Conservation (phyloP, 352 stramenopile species). For the Globisporangium spiculum region DNA sequence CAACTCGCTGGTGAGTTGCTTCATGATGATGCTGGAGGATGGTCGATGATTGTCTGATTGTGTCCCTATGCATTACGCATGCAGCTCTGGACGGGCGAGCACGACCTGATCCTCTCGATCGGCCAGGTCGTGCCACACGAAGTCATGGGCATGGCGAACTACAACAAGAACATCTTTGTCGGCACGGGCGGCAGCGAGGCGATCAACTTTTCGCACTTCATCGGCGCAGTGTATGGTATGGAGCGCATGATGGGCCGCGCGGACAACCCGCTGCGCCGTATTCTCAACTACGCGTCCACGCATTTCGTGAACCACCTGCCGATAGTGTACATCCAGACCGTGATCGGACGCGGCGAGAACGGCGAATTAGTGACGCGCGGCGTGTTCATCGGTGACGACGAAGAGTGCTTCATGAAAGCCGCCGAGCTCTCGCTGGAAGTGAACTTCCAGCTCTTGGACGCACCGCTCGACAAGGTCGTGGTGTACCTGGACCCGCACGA, state of each 20-base stretch:
- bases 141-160: slow-evolving; percentile 99
- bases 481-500: slow-evolving; percentile 95
- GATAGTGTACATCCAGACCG: slow-evolving; percentile 95
- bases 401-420: slow-evolving; percentile 94
- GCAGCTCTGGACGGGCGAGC: slow-evolving; percentile 88
- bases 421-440: slow-evolving; percentile 93
- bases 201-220: slow-evolving; percentile 98
- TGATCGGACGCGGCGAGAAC: slow-evolving; percentile 82
- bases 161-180: slow-evolving; percentile 99
- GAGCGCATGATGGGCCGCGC: slow-evolving; percentile 97
- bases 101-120: slow-evolving; percentile 94
- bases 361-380: slow-evolving; percentile 82
- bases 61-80: not conserved
- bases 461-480: slow-evolving; percentile 91
- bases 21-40: not conserved
- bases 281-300: slow-evolving; percentile 95
- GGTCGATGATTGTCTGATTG: not conserved
- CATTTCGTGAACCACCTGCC: slow-evolving; percentile 90
- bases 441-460: slow-evolving; percentile 95
- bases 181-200: slow-evolving; percentile 91
- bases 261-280: slow-evolving; percentile 93
- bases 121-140: slow-evolving; percentile 97
- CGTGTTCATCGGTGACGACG: slow-evolving; percentile 95
- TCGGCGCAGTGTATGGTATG: slow-evolving; percentile 97
- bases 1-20: slow-evolving; percentile 88